These are phyloP conservation scores for Lizonia empirigonia DNA, from an alignment of 2,329 filamentous ascomycete genomes.

Conservation along the genomic window DNA sequence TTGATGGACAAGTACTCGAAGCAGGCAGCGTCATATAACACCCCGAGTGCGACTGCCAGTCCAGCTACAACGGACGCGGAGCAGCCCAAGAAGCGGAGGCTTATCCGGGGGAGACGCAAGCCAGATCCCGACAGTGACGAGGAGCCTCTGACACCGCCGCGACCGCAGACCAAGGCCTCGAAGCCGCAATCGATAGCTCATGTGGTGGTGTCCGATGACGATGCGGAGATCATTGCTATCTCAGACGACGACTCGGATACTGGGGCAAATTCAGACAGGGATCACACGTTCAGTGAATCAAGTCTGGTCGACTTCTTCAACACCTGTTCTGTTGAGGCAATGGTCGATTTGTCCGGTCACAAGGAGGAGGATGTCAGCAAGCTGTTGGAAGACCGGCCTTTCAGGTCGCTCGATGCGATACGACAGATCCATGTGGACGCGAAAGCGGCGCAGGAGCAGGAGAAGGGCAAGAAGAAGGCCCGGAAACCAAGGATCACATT, in stretches of 20 bases:
- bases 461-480: conserved; percentile 44
- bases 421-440: conserved; percentile 62
- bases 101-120: conserved; percentile 57
- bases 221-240: conserved; percentile 44
- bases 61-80: conserved; percentile 20
- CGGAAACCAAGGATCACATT: conserved; percentile 57
- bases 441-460: conserved; percentile 24
- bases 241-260: conserved; percentile 54
- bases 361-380: conserved; percentile 71
- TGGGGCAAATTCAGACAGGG: conserved; percentile 34
- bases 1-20: conserved; percentile 63
- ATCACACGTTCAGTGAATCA: conserved; percentile 50
- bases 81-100: conserved; percentile 46
- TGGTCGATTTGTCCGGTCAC: conserved; percentile 81
- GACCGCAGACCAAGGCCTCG: conserved; percentile 24
- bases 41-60: conserved; percentile 21
- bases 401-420: conserved; percentile 68
- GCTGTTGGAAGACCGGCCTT: conserved; percentile 77
- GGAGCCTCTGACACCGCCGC: conserved; percentile 19
- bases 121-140: conserved; percentile 36
- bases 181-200: conserved; percentile 17
- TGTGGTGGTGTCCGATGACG: conserved; percentile 33
- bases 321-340: conserved; percentile 72
- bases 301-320: conserved; percentile 83
- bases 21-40: conserved; percentile 24